Base-by-base conservation (phyloP, 2,329 filamentous ascomycete genomes). In the Penicillium sp. region DNA sequence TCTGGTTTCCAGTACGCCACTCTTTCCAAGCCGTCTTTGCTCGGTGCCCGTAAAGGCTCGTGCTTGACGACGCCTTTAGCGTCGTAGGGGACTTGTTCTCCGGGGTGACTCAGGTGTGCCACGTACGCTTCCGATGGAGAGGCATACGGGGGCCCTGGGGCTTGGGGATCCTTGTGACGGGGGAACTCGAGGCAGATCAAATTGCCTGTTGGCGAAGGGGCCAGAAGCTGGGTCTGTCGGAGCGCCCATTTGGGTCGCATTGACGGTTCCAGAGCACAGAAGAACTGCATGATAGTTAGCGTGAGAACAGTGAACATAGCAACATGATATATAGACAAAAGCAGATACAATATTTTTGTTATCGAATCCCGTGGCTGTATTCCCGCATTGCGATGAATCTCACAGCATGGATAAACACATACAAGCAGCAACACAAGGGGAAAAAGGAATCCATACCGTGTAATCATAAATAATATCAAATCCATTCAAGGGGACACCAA, bases 131-230 rank as follows among this genome's bases (percentile, higher is more conserved):
- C 82, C 0, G 89, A 82, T 13, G 85, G 83, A 41, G 90, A 75
- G 8, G 86, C 85, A 81, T 85, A 93, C 2, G 91, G 91, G 13
- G 91, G 91, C 0, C 91, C 91, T 10, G 81, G 81, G 10, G 82
- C 80, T 12, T 79, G 79, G 10, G 87, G 82, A 42, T 85, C 81
- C 72, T 93, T 94, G 60, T 84, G 82, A 1, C 88, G 86, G 10
- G 91, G 91, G 71, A 89, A 95, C 71, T 96, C 91, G 60, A 96
- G 82, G 74, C 85, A 87, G 49, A 88, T 78, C 54, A 88, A 76
- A 49, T 78, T 75, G 6, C 84, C 84, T 2, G 59, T 60, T 3
- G 72, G 73, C 1, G 75, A 72, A 15, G 79, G 74, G 15, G 80
- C 74, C 12, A 88, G 78, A 8, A 88, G 76, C 54, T 82, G 74